These are phyloP conservation scores for Pleurozium schreberi DNA, from an alignment of 225 moss, liverwort and hornwort species.

Conservation along the genomic window DNA sequence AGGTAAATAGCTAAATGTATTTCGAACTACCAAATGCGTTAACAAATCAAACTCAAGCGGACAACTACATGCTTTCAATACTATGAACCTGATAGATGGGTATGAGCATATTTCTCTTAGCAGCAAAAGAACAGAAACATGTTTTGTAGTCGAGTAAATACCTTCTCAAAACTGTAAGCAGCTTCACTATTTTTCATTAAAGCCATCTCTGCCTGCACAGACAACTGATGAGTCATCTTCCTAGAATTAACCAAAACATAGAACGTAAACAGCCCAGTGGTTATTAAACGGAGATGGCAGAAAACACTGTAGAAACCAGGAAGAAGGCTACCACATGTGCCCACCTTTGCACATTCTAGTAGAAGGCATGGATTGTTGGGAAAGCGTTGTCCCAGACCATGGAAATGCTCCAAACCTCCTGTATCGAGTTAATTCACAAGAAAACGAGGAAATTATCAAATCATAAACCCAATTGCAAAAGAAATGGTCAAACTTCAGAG, in stretches of 20 bases:
- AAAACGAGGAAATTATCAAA: background rate
- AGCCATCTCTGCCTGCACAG: slow-evolving; percentile 67
- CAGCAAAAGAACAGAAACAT: background rate
- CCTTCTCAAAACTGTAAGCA: slow-evolving; percentile 85
- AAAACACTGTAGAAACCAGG: background rate
- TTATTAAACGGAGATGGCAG: background rate
- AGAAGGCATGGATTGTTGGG: slow-evolving; percentile 70
- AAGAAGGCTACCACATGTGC: background rate
- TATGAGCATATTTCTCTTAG: background rate
- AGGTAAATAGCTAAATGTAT: background rate
- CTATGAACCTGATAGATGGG: background rate
- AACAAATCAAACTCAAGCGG: background rate
- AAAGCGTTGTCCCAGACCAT: slow-evolving; percentile 73
- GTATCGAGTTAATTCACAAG: background rate
- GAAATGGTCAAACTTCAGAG: background rate
- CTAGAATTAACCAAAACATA: background rate
- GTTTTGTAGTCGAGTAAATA: background rate
- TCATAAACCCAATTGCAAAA: background rate
- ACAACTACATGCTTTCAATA: background rate
- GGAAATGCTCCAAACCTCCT: slow-evolving; percentile 86
- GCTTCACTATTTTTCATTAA: slow-evolving; percentile 66
- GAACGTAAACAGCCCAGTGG: background rate
- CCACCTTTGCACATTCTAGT: slow-evolving; percentile 81
- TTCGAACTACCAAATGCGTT: background rate
- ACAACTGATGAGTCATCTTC: background rate